A percentile compares a stretch with the other conserved stretches of the same genome.
phyloP scores from a whole-genome alignment of 2,329 filamentous ascomycete species.

The Lachnellula subtilissima region DNA sequence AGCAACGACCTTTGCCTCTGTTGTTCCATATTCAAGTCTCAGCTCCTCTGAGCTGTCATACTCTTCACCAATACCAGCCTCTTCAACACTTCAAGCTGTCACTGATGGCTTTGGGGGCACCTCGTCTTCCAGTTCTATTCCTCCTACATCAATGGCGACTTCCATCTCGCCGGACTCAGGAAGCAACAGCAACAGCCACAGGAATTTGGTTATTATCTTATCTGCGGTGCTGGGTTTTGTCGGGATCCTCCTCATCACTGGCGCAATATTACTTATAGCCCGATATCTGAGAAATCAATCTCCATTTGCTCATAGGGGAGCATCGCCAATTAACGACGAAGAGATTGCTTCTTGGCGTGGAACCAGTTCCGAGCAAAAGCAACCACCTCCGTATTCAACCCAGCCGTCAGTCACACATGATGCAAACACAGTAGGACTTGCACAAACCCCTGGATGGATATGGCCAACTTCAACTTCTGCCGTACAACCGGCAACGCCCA shows the following conservation, averaged over 20 bases:
- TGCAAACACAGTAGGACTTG: constrained; percentile 6
- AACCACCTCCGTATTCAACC: constrained; percentile 5
- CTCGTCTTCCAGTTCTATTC: background rate
- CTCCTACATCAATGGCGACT: background rate
- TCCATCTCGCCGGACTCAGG: background rate
- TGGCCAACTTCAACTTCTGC: constrained; percentile 24
- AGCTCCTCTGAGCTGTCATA: background rate
- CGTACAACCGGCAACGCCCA: constrained; percentile 19
- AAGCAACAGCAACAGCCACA: background rate
- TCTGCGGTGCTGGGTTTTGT: constrained; percentile 25
- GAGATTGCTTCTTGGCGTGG: constrained; percentile 58
- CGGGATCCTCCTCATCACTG: constrained; percentile 21
- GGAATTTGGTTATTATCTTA: constrained; percentile 24
- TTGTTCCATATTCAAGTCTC: background rate
- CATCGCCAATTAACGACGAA: constrained; percentile 59
- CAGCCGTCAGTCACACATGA: constrained; percentile 10
- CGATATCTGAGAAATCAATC: constrained; percentile 26
- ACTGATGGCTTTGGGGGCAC: background rate
- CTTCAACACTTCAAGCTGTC: background rate
- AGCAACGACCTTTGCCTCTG: constrained; percentile 5
- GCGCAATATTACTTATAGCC: constrained; percentile 17
- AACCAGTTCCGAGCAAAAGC: constrained; percentile 16
- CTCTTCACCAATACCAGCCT: background rate
- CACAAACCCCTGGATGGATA: constrained; percentile 22
- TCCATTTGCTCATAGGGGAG: constrained; percentile 48